These are phyloP conservation scores for Thielaviopsis euricoi DNA, from an alignment of 2,329 filamentous ascomycete species.

Conservation along the genomic window DNA sequence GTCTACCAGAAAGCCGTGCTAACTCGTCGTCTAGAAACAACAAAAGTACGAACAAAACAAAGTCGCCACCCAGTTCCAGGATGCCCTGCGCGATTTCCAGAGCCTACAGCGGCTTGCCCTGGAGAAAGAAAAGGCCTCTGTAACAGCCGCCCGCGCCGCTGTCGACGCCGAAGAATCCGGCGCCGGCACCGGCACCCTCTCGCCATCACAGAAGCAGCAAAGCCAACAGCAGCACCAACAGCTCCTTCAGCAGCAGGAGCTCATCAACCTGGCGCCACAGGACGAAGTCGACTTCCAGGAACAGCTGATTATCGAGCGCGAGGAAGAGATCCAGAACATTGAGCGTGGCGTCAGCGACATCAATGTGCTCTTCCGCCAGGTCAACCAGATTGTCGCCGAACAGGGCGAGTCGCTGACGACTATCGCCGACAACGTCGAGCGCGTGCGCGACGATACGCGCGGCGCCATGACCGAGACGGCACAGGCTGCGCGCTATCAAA, in stretches of 20 bases:
- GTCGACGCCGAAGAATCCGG: conserved; percentile 41
- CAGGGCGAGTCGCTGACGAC: conserved; percentile 80
- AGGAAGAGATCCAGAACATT: conserved; percentile 93
- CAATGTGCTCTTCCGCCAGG: conserved; percentile 92
- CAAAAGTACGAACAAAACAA: conserved; percentile 97
- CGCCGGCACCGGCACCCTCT: conserved; percentile 14
- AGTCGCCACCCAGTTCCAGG: conserved; percentile 81
- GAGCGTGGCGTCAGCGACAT: conserved; percentile 90
- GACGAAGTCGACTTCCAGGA: conserved; percentile 97
- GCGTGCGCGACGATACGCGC: conserved; percentile 62
- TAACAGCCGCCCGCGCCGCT: conserved; percentile 66
- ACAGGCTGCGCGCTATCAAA: conserved; percentile 81
- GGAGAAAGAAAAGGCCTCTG: conserved; percentile 80
- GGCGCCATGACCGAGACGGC: conserved; percentile 76
- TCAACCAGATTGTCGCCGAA: conserved; percentile 92
- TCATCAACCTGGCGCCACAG: conserved; percentile 70
- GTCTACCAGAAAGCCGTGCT: neutral
- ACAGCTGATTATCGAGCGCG: conserved; percentile 83
- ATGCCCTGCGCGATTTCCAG: conserved; percentile 81
- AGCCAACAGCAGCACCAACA: conserved; percentile 25
- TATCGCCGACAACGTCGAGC: conserved; percentile 77
- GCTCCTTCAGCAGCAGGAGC: conserved; percentile 54
- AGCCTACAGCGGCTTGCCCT: conserved; percentile 74
- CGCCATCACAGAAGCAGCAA: conserved; percentile 14
- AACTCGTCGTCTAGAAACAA: conserved; percentile 44